Percentiles rank a stretch among this genome's conserved stretches.
Conservation (phyloP, 2,329 filamentous ascomycete genomes). For the Sporothrix brasiliensis region DNA sequence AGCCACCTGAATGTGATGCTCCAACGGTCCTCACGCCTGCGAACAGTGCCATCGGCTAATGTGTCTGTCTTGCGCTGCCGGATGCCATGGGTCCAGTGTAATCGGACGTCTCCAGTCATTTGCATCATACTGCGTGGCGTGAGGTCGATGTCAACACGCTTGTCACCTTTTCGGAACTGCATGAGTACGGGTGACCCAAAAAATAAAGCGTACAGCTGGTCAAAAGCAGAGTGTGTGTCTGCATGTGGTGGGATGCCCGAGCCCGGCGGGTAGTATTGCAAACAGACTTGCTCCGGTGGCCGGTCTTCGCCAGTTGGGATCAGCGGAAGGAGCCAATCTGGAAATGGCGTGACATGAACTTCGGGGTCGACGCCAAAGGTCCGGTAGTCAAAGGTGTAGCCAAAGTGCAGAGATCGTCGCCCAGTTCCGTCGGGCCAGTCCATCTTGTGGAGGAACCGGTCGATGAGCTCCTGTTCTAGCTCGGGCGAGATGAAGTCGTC, state of each 20-base stretch:
- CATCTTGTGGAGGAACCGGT: background rate
- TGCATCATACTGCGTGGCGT: background rate
- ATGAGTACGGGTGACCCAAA: background rate
- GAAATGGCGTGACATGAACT: background rate
- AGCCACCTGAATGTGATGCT: background rate
- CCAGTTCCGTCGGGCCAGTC: background rate
- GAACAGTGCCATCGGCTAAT: background rate
- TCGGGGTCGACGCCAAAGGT: background rate
- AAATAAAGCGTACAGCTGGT: background rate
- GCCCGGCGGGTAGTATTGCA: background rate
- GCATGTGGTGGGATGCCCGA: background rate
- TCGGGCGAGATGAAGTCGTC: background rate
- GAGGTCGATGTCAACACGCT: background rate
- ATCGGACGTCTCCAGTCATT: background rate
- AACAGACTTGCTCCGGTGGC: background rate
- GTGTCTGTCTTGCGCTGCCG: background rate
- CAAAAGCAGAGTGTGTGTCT: background rate
- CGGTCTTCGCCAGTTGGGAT: background rate
- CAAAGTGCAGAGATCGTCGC: background rate
- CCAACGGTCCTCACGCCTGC: background rate
- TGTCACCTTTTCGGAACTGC: background rate
- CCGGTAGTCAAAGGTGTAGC: background rate
- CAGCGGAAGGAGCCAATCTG: background rate
- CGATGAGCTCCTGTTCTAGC: background rate
- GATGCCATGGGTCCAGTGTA: background rate